Conservation (phyloP, 192 early-diverging fungal species). For the Backusella luteola region DNA sequence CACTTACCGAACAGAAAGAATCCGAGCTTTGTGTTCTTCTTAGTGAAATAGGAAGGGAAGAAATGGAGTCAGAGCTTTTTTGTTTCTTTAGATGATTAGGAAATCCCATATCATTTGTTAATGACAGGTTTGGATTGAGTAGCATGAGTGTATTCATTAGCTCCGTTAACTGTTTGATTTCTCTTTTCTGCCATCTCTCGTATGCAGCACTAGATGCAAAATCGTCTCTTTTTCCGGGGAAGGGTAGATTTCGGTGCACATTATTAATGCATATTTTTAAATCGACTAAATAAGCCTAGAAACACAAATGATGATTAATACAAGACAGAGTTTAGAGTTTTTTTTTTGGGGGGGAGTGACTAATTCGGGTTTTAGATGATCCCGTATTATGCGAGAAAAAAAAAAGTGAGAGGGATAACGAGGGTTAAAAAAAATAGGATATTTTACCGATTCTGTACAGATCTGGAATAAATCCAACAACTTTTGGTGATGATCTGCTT, state of each 20-base stretch:
- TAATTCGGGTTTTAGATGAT: background rate
- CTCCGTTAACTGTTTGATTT: slow-evolving; percentile 52
- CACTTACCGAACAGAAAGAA: background rate
- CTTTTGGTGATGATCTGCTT: slow-evolving; percentile 35
- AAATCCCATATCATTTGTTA: slow-evolving; percentile 25
- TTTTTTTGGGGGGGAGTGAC: background rate
- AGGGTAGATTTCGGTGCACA: slow-evolving; percentile 38
- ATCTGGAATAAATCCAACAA: slow-evolving; percentile 39
- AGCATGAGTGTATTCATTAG: slow-evolving; percentile 43
- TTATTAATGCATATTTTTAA: slow-evolving; percentile 49
- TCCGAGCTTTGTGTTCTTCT: background rate
- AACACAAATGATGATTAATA: background rate
- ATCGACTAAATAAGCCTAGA: slow-evolving; percentile 43
- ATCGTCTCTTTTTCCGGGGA: slow-evolving; percentile 36
- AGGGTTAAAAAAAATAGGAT: background rate
- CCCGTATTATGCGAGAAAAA: background rate
- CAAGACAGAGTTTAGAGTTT: background rate
- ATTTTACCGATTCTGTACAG: slow-evolving; percentile 47
- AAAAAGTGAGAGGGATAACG: background rate
- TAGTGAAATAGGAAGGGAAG: background rate
- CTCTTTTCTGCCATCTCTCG: slow-evolving; percentile 53
- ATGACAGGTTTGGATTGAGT: slow-evolving; percentile 39
- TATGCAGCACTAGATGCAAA: slow-evolving; percentile 48
- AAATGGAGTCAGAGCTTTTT: background rate
- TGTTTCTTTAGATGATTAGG: slow-evolving; percentile 8